Evolutionary conservation across 768 basidiomycete genomes (phyloP), one percentile per base, ranked within the genome.

Genomic region (Suillus ampliporus): DNA sequence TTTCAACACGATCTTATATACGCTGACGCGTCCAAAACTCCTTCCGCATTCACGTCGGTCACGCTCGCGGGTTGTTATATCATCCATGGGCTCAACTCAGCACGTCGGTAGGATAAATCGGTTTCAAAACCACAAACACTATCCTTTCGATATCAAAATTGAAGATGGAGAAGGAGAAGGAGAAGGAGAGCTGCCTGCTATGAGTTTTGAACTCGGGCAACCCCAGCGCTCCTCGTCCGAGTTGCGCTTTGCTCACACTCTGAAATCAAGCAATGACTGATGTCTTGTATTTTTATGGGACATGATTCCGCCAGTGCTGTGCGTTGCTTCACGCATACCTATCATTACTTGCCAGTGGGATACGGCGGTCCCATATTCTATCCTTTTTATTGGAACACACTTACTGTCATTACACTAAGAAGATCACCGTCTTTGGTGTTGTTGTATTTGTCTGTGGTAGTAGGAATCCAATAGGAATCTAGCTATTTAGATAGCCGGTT

Each of bases 1-100:
- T 31, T 72, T 83, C 65, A 83, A 85, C 65, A 75, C 80, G 34
- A 61, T 80, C 41, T 74, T 85, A 15, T 73, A 68, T 70, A 57
- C 69, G 2, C 58, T 73, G 34, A 82, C 82, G 4, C 77, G 81
- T 10, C 81, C 81, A 19, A 72, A 73, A 41, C 66, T 82, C 40
- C 62, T 82, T n/a, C 80, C 76, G 28, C 67, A 34, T 35, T 26
- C 62, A 35, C 21, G 62, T 21, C 40, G 51, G 35, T 26, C 51
- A 47, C 44, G 51, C 13, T 48, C 62, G 31, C 28, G 35, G 43
- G 54, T 38, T 41, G 57, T 61, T 17, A 19, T 60, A 40, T 40
- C 60, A 19, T 26, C 62, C 9, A 11, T 21, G 17, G 15, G 34
- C n/a, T 19, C 61, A 17, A 34, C 26, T 9, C 44, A 40, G 3